These are phyloP conservation scores for Zymoseptoria passerinii DNA, from an alignment of 2,329 filamentous ascomycete genomes.

Conservation along the genomic window DNA sequence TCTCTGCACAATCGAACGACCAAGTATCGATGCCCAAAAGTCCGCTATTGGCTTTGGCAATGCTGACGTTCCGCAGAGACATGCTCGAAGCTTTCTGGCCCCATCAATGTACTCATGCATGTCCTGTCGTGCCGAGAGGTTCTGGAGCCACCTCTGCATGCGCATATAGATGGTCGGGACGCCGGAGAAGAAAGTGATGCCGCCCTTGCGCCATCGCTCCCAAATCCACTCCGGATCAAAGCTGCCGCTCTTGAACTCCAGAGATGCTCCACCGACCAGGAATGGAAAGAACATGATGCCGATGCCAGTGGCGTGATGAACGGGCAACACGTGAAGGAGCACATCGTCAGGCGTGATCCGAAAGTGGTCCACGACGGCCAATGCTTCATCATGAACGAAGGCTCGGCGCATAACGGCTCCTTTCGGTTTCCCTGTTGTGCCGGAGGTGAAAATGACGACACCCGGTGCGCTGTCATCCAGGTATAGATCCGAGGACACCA, in stretches of 20 bases:
- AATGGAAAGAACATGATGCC: slow-evolving; percentile 43
- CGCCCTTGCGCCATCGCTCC: slow-evolving; percentile 37
- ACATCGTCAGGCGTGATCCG: slow-evolving; percentile 32
- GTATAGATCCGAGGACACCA: slow-evolving; percentile 35
- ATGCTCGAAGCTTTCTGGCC: slow-evolving; percentile 34
- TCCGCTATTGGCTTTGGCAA: slow-evolving; percentile 44
- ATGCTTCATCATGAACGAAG: slow-evolving; percentile 32
- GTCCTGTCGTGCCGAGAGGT: slow-evolving; percentile 24
- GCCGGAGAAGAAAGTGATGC: slow-evolving; percentile 42
- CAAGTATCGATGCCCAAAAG: slow-evolving; percentile 42
- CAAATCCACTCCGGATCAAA: slow-evolving; percentile 38
- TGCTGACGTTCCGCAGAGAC: slow-evolving; percentile 42
- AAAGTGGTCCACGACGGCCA: slow-evolving; percentile 37
- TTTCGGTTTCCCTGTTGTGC: slow-evolving; percentile 40
- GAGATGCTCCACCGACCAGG: slow-evolving; percentile 38
- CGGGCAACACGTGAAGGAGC: slow-evolving; percentile 43
- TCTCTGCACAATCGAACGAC: slow-evolving; percentile 38
- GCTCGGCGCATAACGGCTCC: slow-evolving; percentile 38
- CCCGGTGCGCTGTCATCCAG: slow-evolving; percentile 35
- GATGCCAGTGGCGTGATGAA: slow-evolving; percentile 45
- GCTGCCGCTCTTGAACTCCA: slow-evolving; percentile 41
- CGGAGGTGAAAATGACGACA: slow-evolving; percentile 42
- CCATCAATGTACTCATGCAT: slow-evolving; percentile 36
- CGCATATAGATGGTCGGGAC: slow-evolving; percentile 46
- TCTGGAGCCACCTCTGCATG: slow-evolving; percentile 36